A percentile compares a stretch with the other conserved stretches of the same genome.
Conservation (phyloP, 2,329 filamentous ascomycete genomes). For the Ascochyta lentis region DNA sequence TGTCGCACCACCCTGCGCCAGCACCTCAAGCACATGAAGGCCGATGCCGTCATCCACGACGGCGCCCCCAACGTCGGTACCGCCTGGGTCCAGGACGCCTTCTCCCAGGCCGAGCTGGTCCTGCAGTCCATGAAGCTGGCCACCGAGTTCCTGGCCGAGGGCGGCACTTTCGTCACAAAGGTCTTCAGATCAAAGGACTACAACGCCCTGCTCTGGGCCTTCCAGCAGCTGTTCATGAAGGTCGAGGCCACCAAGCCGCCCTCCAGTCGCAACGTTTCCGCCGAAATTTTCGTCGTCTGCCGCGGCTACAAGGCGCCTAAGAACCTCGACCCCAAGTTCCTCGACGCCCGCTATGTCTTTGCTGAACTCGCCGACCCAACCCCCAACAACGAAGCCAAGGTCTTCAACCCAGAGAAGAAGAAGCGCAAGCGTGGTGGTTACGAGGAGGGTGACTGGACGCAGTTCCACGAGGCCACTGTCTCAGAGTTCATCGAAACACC, state of each 20-base stretch:
- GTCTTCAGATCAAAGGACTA: slow-evolving; percentile 98
- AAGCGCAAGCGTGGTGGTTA: slow-evolving; percentile 98
- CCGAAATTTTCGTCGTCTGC: slow-evolving; percentile 98
- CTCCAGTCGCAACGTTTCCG: slow-evolving; percentile 92
- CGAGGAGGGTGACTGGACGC: slow-evolving; percentile 91
- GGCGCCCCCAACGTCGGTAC: slow-evolving; percentile 98
- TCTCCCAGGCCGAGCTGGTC: slow-evolving; percentile 93
- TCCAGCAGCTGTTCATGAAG: slow-evolving; percentile 93
- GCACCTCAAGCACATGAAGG: slow-evolving; percentile 95
- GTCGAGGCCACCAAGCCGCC: slow-evolving; percentile 98
- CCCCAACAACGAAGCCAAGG: slow-evolving; percentile 96
- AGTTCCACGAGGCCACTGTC: slow-evolving; percentile 87
- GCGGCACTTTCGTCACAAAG: slow-evolving; percentile 95
- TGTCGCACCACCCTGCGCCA: slow-evolving; percentile 87
- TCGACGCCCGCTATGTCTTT: slow-evolving; percentile 89
- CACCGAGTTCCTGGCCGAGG: slow-evolving; percentile 79
- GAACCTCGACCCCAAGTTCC: slow-evolving; percentile 86
- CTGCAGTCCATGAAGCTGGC: slow-evolving; percentile 91
- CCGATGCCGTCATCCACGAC: slow-evolving; percentile 93
- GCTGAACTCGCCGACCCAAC: slow-evolving; percentile 85
- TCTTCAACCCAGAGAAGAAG: slow-evolving; percentile 96
- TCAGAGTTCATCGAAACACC: slow-evolving; percentile 93
- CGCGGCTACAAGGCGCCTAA: slow-evolving; percentile 95
- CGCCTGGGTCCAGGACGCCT: slow-evolving; percentile 97
- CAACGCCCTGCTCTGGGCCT: slow-evolving; percentile 93